phyloP scores from a whole-genome alignment of 1,284 basidiomycete genomes.

The Leccinum laetum region DNA sequence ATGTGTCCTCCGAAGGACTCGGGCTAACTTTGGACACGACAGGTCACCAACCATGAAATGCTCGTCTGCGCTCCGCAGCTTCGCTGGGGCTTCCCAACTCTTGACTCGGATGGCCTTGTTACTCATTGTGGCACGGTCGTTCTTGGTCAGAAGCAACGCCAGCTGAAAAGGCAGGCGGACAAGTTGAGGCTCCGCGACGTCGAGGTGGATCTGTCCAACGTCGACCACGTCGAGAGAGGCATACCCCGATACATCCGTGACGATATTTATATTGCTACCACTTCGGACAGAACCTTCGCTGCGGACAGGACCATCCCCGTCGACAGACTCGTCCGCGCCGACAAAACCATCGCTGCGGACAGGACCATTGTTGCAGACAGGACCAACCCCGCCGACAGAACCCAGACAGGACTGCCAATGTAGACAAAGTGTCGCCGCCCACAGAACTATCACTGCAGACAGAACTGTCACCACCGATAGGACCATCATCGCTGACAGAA shows the following conservation, averaged over 20 bases:
- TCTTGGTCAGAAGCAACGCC: slow-evolving; percentile 31
- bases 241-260: slow-evolving; percentile 28
- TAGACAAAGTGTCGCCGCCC: background rate
- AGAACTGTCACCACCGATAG: no score
- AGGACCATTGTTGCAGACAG: no score
- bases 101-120: slow-evolving; percentile 12
- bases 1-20: background rate
- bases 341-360: background rate
- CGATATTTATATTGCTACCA: background rate
- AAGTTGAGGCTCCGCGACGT: background rate
- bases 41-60: slow-evolving; percentile 32
- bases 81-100: slow-evolving; percentile 30
- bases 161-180: background rate
- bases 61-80: slow-evolving; percentile 35
- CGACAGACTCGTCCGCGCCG: background rate
- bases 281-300: background rate
- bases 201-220: slow-evolving; percentile 20
- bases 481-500: no score
- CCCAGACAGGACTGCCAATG: no score
- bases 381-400: no score
- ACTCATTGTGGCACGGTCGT: slow-evolving; percentile 30
- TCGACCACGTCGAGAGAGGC: slow-evolving; percentile 28
- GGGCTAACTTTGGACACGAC: slow-evolving; percentile 2
- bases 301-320: no score
- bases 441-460: no score